phyloP scores from a whole-genome alignment of 345 rosid genomes.

The Balakata baccata region DNA sequence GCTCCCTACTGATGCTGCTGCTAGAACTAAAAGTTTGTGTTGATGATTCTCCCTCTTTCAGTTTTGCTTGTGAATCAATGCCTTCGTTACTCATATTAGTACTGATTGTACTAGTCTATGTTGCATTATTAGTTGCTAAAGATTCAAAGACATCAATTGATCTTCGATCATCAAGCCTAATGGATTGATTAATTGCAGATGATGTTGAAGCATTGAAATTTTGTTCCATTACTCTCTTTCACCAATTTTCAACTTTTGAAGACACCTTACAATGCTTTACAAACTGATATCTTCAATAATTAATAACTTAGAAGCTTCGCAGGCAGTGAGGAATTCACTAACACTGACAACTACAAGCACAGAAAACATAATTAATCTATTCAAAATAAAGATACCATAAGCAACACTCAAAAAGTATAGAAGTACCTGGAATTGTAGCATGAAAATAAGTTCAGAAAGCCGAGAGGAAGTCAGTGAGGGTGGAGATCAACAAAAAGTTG shows the following conservation, averaged over 20 bases:
- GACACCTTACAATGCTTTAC: neutral
- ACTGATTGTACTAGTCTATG: neutral
- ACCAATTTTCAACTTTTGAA: neutral
- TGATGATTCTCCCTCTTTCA: slow-evolving; percentile 14
- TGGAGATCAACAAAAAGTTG: no score
- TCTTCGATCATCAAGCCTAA: slow-evolving; percentile 17
- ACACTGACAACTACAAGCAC: no score
- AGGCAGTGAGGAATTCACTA: no score
- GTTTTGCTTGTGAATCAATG: slow-evolving; percentile 14
- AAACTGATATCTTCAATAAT: no score
- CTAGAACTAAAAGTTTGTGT: slow-evolving; percentile 7
- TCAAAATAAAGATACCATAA: no score
- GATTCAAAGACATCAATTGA: slow-evolving; percentile 38
- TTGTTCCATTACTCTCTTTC: neutral
- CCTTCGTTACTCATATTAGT: neutral
- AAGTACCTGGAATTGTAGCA: neutral
- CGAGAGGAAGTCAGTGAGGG: no score
- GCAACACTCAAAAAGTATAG: no score
- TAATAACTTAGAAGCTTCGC: no score
- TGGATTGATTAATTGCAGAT: neutral
- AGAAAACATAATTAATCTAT: no score
- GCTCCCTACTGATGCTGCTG: slow-evolving; percentile 19
- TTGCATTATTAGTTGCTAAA: slow-evolving; percentile 23
- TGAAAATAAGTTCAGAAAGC: neutral
- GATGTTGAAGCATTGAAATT: neutral